These are phyloP conservation scores for Asterochloris erici DNA, from an alignment of 139 green algal species.

Conservation along the genomic window DNA sequence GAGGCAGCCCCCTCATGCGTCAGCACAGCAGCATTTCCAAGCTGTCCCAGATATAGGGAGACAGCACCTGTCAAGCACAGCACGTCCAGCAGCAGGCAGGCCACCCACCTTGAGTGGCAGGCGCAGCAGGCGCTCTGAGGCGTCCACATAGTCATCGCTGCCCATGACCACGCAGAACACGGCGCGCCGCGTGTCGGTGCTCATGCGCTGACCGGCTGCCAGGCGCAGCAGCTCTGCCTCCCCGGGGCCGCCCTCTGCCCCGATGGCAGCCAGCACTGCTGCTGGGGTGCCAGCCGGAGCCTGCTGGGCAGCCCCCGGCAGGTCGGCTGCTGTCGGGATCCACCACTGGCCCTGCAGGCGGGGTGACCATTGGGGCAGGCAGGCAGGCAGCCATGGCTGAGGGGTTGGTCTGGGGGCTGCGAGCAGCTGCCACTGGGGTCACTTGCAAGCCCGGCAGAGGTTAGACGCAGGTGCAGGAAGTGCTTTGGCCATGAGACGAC, in stretches of 20 bases:
- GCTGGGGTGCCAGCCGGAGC: slow-evolving; percentile 1
- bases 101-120: slow-evolving; percentile 67
- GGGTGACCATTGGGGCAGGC: background rate
- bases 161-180: slow-evolving; percentile 83
- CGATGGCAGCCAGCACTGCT: slow-evolving; percentile 5
- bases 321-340: slow-evolving; percentile 44
- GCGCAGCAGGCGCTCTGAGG: slow-evolving; percentile 69
- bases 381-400: no score
- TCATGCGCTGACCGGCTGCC: slow-evolving; percentile 66
- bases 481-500: no score
- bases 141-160: slow-evolving; percentile 66
- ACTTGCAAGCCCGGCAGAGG: no score
- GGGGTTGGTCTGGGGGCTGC: no score
- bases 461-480: no score
- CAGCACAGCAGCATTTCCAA: no score
- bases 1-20: no score
- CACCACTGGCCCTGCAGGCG: slow-evolving; percentile 59
- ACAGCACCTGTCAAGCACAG: no score
- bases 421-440: no score
- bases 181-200: slow-evolving; percentile 47
- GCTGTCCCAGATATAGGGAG: no score
- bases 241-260: background rate
- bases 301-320: background rate
- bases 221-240: slow-evolving; percentile 56
- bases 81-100: no score